Evolutionary conservation across 768 basidiomycete species (phyloP).

Genomic region (Panaeolus papilionaceus): DNA sequence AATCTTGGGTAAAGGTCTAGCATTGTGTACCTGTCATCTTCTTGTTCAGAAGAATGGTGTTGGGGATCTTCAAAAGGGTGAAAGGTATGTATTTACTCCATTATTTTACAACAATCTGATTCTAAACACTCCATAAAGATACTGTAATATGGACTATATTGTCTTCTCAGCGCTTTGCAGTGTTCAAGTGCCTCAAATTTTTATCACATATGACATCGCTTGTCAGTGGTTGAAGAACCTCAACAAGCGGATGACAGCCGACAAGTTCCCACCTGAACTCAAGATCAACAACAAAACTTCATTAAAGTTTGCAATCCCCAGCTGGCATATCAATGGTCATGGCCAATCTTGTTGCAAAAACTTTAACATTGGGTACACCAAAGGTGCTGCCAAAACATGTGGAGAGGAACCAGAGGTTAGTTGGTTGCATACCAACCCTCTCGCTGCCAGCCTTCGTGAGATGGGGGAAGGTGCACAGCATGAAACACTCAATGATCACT

Average conservation of each 20-base stretch:
- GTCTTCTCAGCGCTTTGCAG: slow-evolving; percentile 17
- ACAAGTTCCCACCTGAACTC: slow-evolving; percentile 18
- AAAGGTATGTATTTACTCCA: not conserved
- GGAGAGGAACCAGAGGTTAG: slow-evolving; percentile 42
- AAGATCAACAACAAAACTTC: not conserved
- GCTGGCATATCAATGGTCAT: slow-evolving; percentile 46
- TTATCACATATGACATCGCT: too few relatives aligned
- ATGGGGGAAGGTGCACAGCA: slow-evolving; percentile 40
- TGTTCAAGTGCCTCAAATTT: slow-evolving; percentile 1
- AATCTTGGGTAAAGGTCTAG: too few relatives aligned
- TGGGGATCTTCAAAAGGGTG: slow-evolving; percentile 15
- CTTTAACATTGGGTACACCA: slow-evolving; percentile 37
- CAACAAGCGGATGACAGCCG: slow-evolving; percentile 1
- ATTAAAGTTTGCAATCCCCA: slow-evolving; percentile 35
- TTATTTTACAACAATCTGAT: not conserved
- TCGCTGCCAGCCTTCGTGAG: slow-evolving; percentile 38
- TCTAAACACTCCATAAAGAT: slow-evolving; percentile 15
- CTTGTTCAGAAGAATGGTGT: too few relatives aligned
- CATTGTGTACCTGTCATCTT: too few relatives aligned
- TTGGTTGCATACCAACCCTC: slow-evolving; percentile 42
- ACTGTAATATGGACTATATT: slow-evolving; percentile 26
- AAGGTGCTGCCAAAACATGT: slow-evolving; percentile 31
- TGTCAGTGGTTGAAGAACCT: slow-evolving; percentile 12
- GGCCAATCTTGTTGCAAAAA: slow-evolving; percentile 31
- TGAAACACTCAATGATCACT: slow-evolving; percentile 45